Evolutionary conservation across 2,329 filamentous ascomycete species (phyloP).

Genomic region (Microcyclospora tardicrescens): DNA sequence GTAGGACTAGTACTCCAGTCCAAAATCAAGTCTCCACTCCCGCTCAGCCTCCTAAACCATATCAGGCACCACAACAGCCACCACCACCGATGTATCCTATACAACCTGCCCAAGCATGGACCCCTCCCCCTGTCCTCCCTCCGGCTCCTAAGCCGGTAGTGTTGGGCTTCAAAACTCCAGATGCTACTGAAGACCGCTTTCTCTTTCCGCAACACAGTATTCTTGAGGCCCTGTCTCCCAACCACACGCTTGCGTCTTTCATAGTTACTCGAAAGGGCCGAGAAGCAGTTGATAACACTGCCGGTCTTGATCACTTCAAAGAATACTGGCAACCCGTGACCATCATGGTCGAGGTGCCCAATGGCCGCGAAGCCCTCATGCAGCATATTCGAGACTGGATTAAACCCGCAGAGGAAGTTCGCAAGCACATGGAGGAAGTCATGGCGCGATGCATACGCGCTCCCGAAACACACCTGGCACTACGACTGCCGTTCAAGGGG

Average conservation of each 20-base stretch:
- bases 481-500: slow-evolving; percentile 37
- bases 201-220: slow-evolving; percentile 69
- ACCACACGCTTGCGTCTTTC: slow-evolving; percentile 59
- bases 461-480: slow-evolving; percentile 42
- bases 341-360: slow-evolving; percentile 40
- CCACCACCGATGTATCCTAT: not conserved
- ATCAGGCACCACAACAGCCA: slow-evolving; percentile 12
- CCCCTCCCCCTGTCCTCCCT: slow-evolving; percentile 10
- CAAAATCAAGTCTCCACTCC: slow-evolving; percentile 1
- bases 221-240: slow-evolving; percentile 46
- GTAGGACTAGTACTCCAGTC: slow-evolving; percentile 1
- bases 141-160: slow-evolving; percentile 51
- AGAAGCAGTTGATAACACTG: slow-evolving; percentile 29
- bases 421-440: slow-evolving; percentile 42
- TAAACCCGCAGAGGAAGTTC: slow-evolving; percentile 39
- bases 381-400: slow-evolving; percentile 45
- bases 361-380: slow-evolving; percentile 38
- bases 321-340: slow-evolving; percentile 71
- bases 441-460: slow-evolving; percentile 45
- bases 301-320: slow-evolving; percentile 30
- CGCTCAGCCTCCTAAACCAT: slow-evolving; percentile 3
- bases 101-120: slow-evolving; percentile 2
- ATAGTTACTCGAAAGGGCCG: slow-evolving; percentile 62
- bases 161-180: slow-evolving; percentile 47
- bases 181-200: slow-evolving; percentile 59